Evolutionary conservation across 2,329 filamentous ascomycete species (phyloP).

Genomic region (Podosphaera aphanis): DNA sequence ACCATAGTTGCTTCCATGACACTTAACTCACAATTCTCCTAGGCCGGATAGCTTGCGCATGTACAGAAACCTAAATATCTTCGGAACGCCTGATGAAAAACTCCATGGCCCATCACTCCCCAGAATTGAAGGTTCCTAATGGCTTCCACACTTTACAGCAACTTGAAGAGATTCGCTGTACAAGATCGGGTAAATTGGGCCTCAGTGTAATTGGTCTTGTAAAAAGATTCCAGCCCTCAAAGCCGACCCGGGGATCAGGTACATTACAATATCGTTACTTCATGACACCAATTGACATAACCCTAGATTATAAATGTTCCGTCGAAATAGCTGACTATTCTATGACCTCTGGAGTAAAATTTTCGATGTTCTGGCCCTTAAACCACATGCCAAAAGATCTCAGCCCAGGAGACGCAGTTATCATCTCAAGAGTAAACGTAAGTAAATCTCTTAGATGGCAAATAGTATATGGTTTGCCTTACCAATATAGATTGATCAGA

Average conservation of each 20-base stretch:
- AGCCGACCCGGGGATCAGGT: slow-evolving; percentile 17
- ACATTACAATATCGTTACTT: background rate
- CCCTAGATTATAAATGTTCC: slow-evolving; percentile 33
- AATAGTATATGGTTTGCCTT: background rate
- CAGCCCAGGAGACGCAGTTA: slow-evolving; percentile 36
- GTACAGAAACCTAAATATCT: too few species aligned
- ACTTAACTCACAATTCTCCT: too few species aligned
- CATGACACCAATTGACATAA: slow-evolving; percentile 1
- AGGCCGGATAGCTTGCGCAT: too few species aligned
- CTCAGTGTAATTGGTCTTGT: slow-evolving; percentile 49
- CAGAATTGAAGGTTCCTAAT: background rate
- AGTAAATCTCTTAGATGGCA: background rate
- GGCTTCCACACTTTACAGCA: background rate
- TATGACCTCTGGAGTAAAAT: slow-evolving; percentile 19
- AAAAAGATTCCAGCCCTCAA: slow-evolving; percentile 34
- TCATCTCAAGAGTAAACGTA: slow-evolving; percentile 31
- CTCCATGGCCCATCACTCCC: too few species aligned
- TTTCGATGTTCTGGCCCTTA: slow-evolving; percentile 37
- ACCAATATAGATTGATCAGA: background rate
- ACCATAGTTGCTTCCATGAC: too few species aligned
- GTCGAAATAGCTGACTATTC: slow-evolving; percentile 38
- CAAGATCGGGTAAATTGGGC: slow-evolving; percentile 11
- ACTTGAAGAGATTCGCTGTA: background rate
- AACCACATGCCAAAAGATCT: slow-evolving; percentile 24
- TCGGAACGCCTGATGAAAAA: too few species aligned